Evolutionary conservation across 345 rosid species (phyloP).

Genomic region (Populus nigra): DNA sequence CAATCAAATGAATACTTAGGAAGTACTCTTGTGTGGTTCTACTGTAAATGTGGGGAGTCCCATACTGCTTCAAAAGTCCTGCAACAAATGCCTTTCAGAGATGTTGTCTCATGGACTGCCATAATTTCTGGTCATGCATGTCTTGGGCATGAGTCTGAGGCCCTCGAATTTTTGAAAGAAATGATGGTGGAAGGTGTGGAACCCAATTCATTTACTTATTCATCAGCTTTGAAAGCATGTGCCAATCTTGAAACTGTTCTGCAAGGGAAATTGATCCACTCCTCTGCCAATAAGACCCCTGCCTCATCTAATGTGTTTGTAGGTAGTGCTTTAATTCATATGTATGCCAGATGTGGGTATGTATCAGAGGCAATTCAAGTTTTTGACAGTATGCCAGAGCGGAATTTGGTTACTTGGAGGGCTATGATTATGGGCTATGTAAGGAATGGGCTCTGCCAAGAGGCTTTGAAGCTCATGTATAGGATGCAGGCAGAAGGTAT

Average conservation of each 20-base stretch:
- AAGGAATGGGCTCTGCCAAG: slow-evolving; percentile 62
- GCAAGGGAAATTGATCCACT: slow-evolving; percentile 70
- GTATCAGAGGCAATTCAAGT: slow-evolving; percentile 68
- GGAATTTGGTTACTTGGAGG: slow-evolving; percentile 73
- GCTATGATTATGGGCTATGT: slow-evolving; percentile 82
- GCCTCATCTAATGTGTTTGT: slow-evolving; percentile 65
- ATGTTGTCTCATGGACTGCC: slow-evolving; percentile 92
- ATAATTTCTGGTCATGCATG: slow-evolving; percentile 77
- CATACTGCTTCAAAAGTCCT: slow-evolving; percentile 57
- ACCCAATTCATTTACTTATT: slow-evolving; percentile 76
- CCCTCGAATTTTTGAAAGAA: slow-evolving; percentile 64
- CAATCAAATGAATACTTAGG: slow-evolving; percentile 57
- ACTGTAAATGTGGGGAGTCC: slow-evolving; percentile 73
- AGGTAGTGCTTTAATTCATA: slow-evolving; percentile 74
- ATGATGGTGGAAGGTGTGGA: slow-evolving; percentile 88
- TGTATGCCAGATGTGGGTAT: slow-evolving; percentile 84
- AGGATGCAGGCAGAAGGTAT: slow-evolving; percentile 75
- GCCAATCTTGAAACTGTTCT: slow-evolving; percentile 61
- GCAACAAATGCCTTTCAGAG: slow-evolving; percentile 65
- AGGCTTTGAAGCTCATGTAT: slow-evolving; percentile 83
- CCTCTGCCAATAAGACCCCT: slow-evolving; percentile 68
- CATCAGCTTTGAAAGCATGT: slow-evolving; percentile 82
- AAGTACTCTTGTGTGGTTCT: slow-evolving; percentile 80
- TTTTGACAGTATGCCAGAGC: slow-evolving; percentile 72
- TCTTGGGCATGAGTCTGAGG: slow-evolving; percentile 73